Evolutionary conservation across 2,329 filamentous ascomycete genomes (phyloP).

Genomic region (Trichoderma citrinoviride): DNA sequence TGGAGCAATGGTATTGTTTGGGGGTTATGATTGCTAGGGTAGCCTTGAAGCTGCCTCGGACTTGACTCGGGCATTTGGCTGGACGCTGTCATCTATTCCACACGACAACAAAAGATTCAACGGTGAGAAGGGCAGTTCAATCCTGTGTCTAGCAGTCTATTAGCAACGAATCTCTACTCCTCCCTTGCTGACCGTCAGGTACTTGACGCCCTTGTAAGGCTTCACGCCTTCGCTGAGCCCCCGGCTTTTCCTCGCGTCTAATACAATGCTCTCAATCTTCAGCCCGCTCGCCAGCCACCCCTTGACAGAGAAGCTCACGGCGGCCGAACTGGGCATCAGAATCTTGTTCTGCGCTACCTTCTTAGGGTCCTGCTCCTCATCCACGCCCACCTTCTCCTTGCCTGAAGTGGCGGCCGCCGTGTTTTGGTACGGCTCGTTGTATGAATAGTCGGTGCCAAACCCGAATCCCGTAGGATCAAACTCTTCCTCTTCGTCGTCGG

Average conservation of each 20-base stretch:
- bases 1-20: background rate
- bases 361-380: conserved; percentile 49
- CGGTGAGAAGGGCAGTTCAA: background rate
- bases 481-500: conserved; percentile 48
- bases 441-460: conserved; percentile 51
- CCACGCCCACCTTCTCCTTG: conserved; percentile 34
- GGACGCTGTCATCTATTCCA: background rate
- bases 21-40: background rate
- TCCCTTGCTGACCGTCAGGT: conserved; percentile 72
- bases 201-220: conserved; percentile 98
- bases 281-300: conserved; percentile 67
- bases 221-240: conserved; percentile 85
- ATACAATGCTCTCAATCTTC: conserved; percentile 64
- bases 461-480: conserved; percentile 53
- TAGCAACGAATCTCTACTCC: conserved; percentile 63
- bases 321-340: conserved; percentile 76
- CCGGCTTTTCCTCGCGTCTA: conserved; percentile 75
- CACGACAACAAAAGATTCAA: background rate
- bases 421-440: conserved; percentile 57
- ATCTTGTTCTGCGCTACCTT: conserved; percentile 67
- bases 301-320: conserved; percentile 68
- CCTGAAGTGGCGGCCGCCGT: conserved; percentile 35
- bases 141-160: conserved; percentile 11
- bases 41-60: background rate
- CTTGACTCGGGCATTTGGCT: background rate